Evolutionary conservation across 495 filamentous ascomycete genomes (phyloP), one percentile per base, ranked within the genome.

Genomic region (Acidiella bohemica): DNA sequence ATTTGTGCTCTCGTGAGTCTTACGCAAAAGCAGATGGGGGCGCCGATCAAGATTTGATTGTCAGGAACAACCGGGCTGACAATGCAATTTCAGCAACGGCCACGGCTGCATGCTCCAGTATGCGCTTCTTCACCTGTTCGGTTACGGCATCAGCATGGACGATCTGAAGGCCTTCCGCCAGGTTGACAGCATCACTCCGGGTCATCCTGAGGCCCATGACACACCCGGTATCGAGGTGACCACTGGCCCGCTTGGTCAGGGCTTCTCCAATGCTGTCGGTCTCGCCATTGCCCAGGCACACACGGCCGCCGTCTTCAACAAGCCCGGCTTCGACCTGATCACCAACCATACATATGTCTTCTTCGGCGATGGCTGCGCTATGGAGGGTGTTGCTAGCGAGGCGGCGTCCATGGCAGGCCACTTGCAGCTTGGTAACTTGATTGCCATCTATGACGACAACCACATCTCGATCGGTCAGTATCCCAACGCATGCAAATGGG

Each of bases 91-190:
- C 55, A 96, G 88, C 36, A 97, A 97, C 70, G 90, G 90, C 47
- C 90, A 97, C 65, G 90, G 80, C 48, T 97, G 90, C 72, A 93
- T 96, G 87, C 84, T 97, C 41, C 90, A 94, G 63, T 99, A 99
- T 78, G 80, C 90, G 55, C 73, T 99, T 51, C 80, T 99, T 49
- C 90, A 99, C 71, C 71, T 99, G 20, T 92, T 85, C 67, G 90
- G 92, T 61, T 99, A 93, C 62, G 73, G 63, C 37, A 26, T 96
- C 32, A 70, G 75, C 48, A 63, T 99, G 39, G 84, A 96, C 49
- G 88, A 95, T 68, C 57, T 99, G 51, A 96, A 95, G 76, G 61
- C 64, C 51, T 99, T 96, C 81, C 79, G 90, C 57, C 46, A 50
- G 28, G 56, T 95, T 40, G 85, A 85, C 71, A 90, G 82, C 72